Base-by-base conservation (phyloP, 1,284 basidiomycete genomes). In the Lignosus rhinocerotis region DNA sequence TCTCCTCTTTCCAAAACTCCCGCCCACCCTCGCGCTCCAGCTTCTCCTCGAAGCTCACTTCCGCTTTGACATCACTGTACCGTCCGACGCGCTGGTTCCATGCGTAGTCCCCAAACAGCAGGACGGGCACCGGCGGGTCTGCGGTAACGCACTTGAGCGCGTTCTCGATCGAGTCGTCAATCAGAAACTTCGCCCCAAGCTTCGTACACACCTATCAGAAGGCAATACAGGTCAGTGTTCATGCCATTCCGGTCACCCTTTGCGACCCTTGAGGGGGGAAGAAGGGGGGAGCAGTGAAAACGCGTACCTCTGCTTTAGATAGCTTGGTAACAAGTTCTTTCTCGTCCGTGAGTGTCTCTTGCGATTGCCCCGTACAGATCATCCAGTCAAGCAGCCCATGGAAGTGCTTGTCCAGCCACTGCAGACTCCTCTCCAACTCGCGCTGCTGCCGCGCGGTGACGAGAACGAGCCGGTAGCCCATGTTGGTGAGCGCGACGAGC, bases 81-180 rank as follows among this genome's bases (percentile, higher is more conserved):
- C 74, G 71, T 31, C 80, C 80, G 39, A 77, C 65, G 58, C 83
- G 80, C 67, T 75, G 77, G 71, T 91, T 92, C 91, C 91, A 93
- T 52, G 83, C 78, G 66, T 92, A 91, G 47, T 82, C 73, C n/a
- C 90, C 91, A 64, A 92, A 92, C 6, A 93, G 78, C 36, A 93
- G 73, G n/a, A 88, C 85, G 2, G 78, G 82, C 14, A 82, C 72
- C 1, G 76, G 75, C 16, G 74, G 68, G 39, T 76, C 56, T 39
- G 66, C 72, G 19, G 69, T 76, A 0, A 79, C 78, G 59, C 85
- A 85, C 55, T 85, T 80, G 12, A 89, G 66, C 16, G 87, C 87
- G 70, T 93, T 92, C 72, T 93, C 91, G 36, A 85, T 70, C 3
- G 88, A 90, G 74, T 93, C 91, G 73, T 93, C 91, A 57, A 93